phyloP scores from a whole-genome alignment of 1,139 yeast species.

The Yamadazyma sp. region DNA sequence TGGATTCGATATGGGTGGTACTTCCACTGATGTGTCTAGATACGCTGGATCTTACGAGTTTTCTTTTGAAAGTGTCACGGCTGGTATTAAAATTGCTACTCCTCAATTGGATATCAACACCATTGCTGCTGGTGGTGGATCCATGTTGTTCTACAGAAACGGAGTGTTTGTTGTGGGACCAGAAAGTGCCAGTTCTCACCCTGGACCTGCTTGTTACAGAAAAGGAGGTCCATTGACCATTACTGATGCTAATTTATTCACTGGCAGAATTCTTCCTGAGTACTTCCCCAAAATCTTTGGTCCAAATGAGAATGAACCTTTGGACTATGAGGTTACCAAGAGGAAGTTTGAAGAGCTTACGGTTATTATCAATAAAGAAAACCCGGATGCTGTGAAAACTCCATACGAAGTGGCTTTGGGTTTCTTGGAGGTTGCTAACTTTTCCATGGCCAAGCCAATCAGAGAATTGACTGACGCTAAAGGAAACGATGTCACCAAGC shows the following conservation, averaged over 20 bases:
- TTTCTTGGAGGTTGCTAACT: constrained; percentile 22
- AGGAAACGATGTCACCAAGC: constrained; percentile 22
- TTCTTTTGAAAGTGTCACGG: constrained; percentile 54
- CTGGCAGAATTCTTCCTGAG: constrained; percentile 51
- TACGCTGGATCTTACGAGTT: constrained; percentile 46
- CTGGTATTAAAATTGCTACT: constrained; percentile 55
- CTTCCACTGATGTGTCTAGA: constrained; percentile 58
- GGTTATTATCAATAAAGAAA: constrained; percentile 38
- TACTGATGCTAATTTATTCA: constrained; percentile 53
- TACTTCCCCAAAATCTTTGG: constrained; percentile 56
- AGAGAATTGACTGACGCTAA: constrained; percentile 23
- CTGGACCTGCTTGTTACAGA: constrained; percentile 59
- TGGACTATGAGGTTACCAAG: constrained; percentile 41
- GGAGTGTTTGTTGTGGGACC: constrained; percentile 57
- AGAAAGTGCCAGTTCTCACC: constrained; percentile 56
- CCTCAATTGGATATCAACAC: constrained; percentile 60
- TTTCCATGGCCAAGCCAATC: constrained; percentile 23
- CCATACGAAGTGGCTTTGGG: constrained; percentile 23
- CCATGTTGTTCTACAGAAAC: constrained; percentile 48
- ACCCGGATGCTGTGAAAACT: constrained; percentile 23
- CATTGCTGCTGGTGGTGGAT: constrained; percentile 64
- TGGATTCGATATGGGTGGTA: constrained; percentile 64
- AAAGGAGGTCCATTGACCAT: constrained; percentile 59
- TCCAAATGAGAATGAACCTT: constrained; percentile 47
- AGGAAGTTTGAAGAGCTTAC: constrained; percentile 42